phyloP scores from a whole-genome alignment of 2,329 filamentous ascomycete genomes.

The Cercospora beticola region DNA sequence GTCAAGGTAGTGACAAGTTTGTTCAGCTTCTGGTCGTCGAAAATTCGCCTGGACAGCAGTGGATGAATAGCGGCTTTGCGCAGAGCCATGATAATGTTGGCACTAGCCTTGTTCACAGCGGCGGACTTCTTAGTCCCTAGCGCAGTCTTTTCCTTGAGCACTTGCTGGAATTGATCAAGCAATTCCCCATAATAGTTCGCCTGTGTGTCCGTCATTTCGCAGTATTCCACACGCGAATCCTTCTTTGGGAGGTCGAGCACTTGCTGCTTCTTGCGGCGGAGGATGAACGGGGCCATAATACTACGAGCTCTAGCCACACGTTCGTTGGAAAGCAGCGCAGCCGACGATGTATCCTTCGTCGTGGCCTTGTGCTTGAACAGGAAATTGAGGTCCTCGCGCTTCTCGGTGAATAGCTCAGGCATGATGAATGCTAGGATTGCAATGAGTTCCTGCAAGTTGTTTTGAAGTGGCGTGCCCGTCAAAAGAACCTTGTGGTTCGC shows the following conservation, averaged over 20 bases:
- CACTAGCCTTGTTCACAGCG: constrained; percentile 22
- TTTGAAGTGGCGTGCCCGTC: constrained; percentile 87
- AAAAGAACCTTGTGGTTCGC: constrained; percentile 84
- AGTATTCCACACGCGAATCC: constrained; percentile 73
- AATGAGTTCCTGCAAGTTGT: constrained; percentile 90
- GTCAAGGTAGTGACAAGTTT: constrained; percentile 58
- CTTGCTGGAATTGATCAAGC: constrained; percentile 61
- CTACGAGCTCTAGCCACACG: constrained; percentile 82
- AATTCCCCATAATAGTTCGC: constrained; percentile 69
- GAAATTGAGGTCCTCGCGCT: constrained; percentile 74
- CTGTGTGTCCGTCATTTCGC: constrained; percentile 73
- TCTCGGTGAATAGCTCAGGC: constrained; percentile 74
- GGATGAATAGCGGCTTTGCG: constrained; percentile 92
- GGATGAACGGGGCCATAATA: constrained; percentile 92
- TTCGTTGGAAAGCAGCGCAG: constrained; percentile 80
- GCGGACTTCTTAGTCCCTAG: constrained; percentile 55
- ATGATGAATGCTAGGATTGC: constrained; percentile 93
- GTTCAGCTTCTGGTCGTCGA: constrained; percentile 69
- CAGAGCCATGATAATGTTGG: constrained; percentile 71
- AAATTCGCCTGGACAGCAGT: constrained; percentile 79
- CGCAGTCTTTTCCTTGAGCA: constrained; percentile 58
- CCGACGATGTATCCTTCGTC: constrained; percentile 72
- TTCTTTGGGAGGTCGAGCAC: constrained; percentile 80
- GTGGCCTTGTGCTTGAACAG: constrained; percentile 93
- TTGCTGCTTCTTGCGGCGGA: constrained; percentile 90